Base-by-base conservation (phyloP, 768 basidiomycete species). In the Amanita rubescens region DNA sequence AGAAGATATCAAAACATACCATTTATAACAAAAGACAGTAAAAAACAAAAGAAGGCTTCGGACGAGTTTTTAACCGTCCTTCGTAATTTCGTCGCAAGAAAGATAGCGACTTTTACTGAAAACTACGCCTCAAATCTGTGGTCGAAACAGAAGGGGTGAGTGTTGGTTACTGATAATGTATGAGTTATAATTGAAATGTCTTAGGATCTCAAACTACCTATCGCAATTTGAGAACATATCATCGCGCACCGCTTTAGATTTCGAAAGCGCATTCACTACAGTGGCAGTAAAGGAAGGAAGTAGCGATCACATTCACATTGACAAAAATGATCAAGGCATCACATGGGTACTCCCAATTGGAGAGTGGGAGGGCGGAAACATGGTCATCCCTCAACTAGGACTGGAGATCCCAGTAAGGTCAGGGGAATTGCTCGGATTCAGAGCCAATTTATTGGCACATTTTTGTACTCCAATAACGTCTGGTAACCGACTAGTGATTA, bases 271-370 rank as follows among this genome's bases (percentile, higher is more conserved):
- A 0, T 65, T 67, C 47, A 64, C 59, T 47, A 53, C 63, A 6
- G 49, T 63, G n/a, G 62, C 64, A 22, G 49, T 60, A 9, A 67
- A 67, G 51, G 65, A 62, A 37, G 65, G 65, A 5, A 56, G 58
- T 15, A 65, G 64, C 46, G 62, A 67, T 33, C 46, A 35, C 6
- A n/a, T 60, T 25, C 64, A 67, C 34, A 35, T 67, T 1, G 64
- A 67, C 49, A 63, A 42, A 39, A 64, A 63, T 30, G 63, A 67
- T 47, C 17, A 61, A 10, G 49, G 50, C 15, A 52, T 63, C 27
- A 58, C 62, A 11, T 65, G 58, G 59, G 52, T 61, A 15, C 32
- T 63, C 10, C 51, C 57, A 0, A 32, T 63, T 11, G 62, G 63
- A 3, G 57, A 59, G 44, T 66, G 58, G 55, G 49, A 33, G 3